Evolutionary conservation across 2,329 filamentous ascomycete species (phyloP).

Genomic region (Fusarium kyushuense): DNA sequence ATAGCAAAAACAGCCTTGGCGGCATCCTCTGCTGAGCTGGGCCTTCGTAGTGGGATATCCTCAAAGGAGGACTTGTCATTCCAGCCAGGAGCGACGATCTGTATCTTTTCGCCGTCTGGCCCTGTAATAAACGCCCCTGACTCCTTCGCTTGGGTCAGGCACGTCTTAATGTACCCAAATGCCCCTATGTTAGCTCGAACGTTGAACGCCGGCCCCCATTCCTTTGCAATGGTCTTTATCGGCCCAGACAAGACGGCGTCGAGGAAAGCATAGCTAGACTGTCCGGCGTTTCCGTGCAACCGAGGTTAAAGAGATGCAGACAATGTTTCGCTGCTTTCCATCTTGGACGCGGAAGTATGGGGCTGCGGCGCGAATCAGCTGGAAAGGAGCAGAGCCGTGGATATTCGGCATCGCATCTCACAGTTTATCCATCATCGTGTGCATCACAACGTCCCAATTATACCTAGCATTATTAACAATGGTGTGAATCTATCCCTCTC

Average conservation of each 20-base stretch:
- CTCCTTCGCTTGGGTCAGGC: not conserved
- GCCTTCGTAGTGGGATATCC: not conserved
- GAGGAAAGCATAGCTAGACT: not conserved
- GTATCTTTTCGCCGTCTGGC: not conserved
- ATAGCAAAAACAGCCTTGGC: not conserved
- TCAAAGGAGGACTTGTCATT: not conserved
- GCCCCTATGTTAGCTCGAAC: not conserved
- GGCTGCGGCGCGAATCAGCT: not conserved
- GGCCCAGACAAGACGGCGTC: not conserved
- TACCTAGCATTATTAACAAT: slow-evolving; percentile 1
- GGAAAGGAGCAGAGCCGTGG: not conserved
- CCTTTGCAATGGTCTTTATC: slow-evolving; percentile 70
- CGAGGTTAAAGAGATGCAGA: not conserved
- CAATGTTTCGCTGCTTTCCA: not conserved
- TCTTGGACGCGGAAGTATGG: not conserved
- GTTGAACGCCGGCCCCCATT: slow-evolving; percentile 68
- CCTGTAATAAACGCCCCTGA: not conserved
- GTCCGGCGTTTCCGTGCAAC: not conserved
- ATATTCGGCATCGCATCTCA: not conserved
- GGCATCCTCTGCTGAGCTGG: not conserved
- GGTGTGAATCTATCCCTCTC: not conserved
- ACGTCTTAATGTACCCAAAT: slow-evolving; percentile 5
- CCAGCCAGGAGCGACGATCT: not conserved
- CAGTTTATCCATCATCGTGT: not conserved
- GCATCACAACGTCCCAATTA: not conserved